Evolutionary conservation across 345 rosid species (phyloP), one percentile per base, ranked within the genome.

Genomic region (Moringa oleifera): DNA sequence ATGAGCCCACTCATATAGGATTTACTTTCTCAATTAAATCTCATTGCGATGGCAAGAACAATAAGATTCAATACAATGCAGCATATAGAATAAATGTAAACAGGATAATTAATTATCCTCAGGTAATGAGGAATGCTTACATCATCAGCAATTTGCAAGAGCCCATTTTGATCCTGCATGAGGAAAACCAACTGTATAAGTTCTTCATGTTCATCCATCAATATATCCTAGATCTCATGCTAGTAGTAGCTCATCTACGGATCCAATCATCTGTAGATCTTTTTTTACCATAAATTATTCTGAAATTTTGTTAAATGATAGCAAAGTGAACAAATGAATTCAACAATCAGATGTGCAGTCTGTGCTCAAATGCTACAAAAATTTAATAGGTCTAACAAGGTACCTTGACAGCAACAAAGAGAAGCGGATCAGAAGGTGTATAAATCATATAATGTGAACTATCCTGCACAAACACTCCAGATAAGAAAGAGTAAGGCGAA

Each of bases 401-500:
- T 80, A 85, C 98, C 95, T 85, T 89, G 36, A 84, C 79, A 52
- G 91, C 98, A 72, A 89, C 91, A 65, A 91, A 91, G 31, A 87
- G 88, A 78, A 88, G 88, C 21, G 98, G 96, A 75, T 88, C 90
- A 25, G 83, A 75, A 53, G 85, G 83, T 33, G 97, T 92, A 73
- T 89, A 92, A 22, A 89, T 83, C 95, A 89, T 92, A 79, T 83
- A 92, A 81, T 92, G 95, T 56, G 88, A 75, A 63, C 97, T 97
- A 75, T 89, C 97, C 98, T 92, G 90, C 64, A 72, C 49, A 57
- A 71, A 41, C 12, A 41, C 47, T 41, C 47, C 6, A 15, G 17
- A 7, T 41, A 41, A 41, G 17, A 41, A 41, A 41, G 13, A 16
- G n/a, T n/a, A n/a, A 41, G 13, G 47, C 12, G 17, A 41, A 41